Evolutionary conservation across 495 filamentous ascomycete genomes (phyloP), one percentile per base, ranked within the genome.

Genomic region (Articulospora tetracladia): DNA sequence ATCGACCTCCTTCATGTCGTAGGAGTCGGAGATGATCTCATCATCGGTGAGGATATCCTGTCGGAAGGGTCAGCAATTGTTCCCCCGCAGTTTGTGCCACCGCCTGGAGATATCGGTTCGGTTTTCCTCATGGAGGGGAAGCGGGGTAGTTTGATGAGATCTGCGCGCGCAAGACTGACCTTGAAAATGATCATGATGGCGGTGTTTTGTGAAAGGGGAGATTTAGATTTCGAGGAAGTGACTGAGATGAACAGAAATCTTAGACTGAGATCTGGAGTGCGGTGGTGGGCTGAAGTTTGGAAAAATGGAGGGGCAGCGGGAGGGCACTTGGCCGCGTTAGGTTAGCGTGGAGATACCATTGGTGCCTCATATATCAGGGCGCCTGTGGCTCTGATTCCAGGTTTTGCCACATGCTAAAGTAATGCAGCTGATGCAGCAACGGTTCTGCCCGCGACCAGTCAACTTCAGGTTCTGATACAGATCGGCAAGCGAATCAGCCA

Each of bases 11-110:
- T 83, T 88, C 61, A 95, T 67, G 57, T 89, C 76, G 78, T 87
- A 98, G 67, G 89, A 93, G 73, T 98, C 95, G 68, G 94, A 92
- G 85, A 97, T 83, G 74, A 98, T 82, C 87, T 98, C 94, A 76
- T 97, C 94, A 57, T 82, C 91, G 75, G 85, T 88, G 74, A 97
- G 75, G 63, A 92, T 77, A 77, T 98, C 94, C 94, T 98, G 66
- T 28, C 49, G 59, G n/a, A 52, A 56, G 24, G 2, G 51, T 65
- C 27, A 64, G 64, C 30, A 13, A 50, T 10, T 6, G 11, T 19
- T 57, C 54, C 52, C 56, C 55, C 53, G 52, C 55, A 61, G 25
- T 49, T 58, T 11, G 20, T 52, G 34, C 47, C 19, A 19, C 6
- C 20, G 39, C 39, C 8, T 44, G 15, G 17, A 19, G 39, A 44